Conservation (phyloP, 2,329 filamentous ascomycete genomes). For the Monascus ruber region DNA sequence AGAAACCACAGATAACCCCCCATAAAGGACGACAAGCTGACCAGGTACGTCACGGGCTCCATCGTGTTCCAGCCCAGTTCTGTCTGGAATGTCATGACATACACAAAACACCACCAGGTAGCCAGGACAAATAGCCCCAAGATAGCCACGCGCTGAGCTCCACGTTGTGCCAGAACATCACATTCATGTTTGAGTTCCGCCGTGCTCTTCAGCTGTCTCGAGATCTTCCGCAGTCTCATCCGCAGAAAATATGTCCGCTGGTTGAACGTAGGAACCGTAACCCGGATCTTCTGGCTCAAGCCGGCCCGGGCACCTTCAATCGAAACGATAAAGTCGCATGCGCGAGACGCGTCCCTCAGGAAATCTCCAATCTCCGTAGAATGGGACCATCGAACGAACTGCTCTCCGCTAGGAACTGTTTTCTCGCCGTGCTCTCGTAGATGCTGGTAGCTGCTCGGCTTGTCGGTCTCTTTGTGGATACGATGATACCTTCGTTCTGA, state of each 20-base stretch:
- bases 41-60: conserved; percentile 82
- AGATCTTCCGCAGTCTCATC: conserved; percentile 61
- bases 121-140: conserved; percentile 63
- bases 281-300: conserved; percentile 49
- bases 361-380: conserved; percentile 91
- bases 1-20: conserved; percentile 88
- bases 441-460: not conserved
- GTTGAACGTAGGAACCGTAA: conserved; percentile 75
- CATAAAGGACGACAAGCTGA: conserved; percentile 75
- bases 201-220: conserved; percentile 55
- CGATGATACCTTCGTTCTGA: conserved; percentile 52
- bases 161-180: conserved; percentile 62
- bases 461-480: not conserved
- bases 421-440: not conserved
- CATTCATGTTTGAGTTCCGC: conserved; percentile 70
- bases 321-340: conserved; percentile 71
- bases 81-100: conserved; percentile 56
- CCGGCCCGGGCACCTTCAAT: conserved; percentile 61
- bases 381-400: conserved; percentile 78
- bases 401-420: conserved; percentile 35
- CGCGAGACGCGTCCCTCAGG: conserved; percentile 75
- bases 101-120: conserved; percentile 74
- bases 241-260: conserved; percentile 86
- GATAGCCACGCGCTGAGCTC: conserved; percentile 68
- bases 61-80: conserved; percentile 82